Base-by-base conservation (phyloP, 176 grass and related monocot species). In the Ensete glaucum region DNA sequence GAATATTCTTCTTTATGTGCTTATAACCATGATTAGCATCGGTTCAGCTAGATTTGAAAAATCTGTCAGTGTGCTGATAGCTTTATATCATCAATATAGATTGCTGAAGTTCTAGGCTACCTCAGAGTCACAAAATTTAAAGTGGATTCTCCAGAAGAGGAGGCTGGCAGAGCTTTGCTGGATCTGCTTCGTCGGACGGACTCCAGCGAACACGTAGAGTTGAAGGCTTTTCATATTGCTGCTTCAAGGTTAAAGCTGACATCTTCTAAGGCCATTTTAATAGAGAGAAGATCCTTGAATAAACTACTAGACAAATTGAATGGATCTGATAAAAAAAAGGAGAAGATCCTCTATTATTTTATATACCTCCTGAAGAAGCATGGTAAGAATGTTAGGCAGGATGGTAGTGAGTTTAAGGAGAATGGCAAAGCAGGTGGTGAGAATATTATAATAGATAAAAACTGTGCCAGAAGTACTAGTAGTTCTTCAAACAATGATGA, bases 261-360 rank as follows among this genome's bases (percentile, higher is more conserved):
- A 76, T 87, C 88, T 80, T 86, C 95, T 12, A 99, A 91, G 88
- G 77, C 84, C 79, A 58, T 94, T 82, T 83, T 99, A 86, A 85
- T 94, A 85, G 95, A 99, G 89, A 91, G 73, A 83, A 84, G 90
- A 69, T 84, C 88, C 29, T 76, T 99, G 67, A 87, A 86, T 20
- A 94, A 94, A 73, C 79, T 94, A 67, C 81, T 89, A 8, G 58
- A 86, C 62, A 94, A 82, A 57, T 64, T 89, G 67, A 79, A 50
- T 43, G 82, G 78, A 52, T 87, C 75, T 83, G 95, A 94, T 68
- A 54, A 24, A 3, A 91, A 94, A 76, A 99, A 94, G 80, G 83
- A 87, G 80, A 76, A 85, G 53, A 78, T 87, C 26, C 82, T 99
- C 29, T 79, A 79, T 11, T 89, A 78, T 50, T 78, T 94, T 65